Base-by-base conservation (phyloP, 2,329 filamentous ascomycete genomes). In the Sporothrix protearum region DNA sequence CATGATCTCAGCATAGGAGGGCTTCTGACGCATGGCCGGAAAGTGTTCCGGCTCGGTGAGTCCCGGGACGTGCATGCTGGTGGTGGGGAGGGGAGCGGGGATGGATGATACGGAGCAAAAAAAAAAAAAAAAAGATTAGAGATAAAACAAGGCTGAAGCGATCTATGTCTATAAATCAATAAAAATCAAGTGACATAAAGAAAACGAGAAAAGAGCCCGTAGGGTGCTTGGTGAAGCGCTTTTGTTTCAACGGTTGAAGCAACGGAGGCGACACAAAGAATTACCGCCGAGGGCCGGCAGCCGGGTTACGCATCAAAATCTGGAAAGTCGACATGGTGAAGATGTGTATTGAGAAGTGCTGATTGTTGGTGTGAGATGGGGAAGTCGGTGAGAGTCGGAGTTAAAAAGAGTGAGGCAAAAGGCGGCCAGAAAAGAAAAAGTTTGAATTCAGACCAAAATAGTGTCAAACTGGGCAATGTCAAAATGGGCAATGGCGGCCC, bases 1-100 rank as follows among this genome's bases (percentile, higher is more conserved):
- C 67, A 93, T 81, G 61, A 97, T 85, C 4, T 86, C 84, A 42
- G 83, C 81, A 72, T 88, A 89, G 25, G 88, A 83, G 7, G 94
- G 94, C 77, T 88, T 91, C 76, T 91, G 87, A 85, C 94, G 93
- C 74, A 95, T 85, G 77, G 94, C 92, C n/a, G 94, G 93, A 33
- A 97, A 87, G 77, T 95, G 92, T 72, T 81, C 80, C 71, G 81
- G 76, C 69, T 81, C 77, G 42, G 49, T 59, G 55, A 69, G 45
- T 33, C 49, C 61, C 45, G 63, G 63, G 67, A 71, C 45, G 19
- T 70, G 63, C 72, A 73, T 73, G 45, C 19, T 53, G 68, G 16
- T 2, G 49, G 19, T 42, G 36, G 10, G 33, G 5, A 22, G 3
- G 30, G 10, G 42, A 30, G 14, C 4, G 9, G 39, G 67, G 16